Conservation (phyloP, 1,139 yeast species). For the Martiniozyma asiatica region DNA sequence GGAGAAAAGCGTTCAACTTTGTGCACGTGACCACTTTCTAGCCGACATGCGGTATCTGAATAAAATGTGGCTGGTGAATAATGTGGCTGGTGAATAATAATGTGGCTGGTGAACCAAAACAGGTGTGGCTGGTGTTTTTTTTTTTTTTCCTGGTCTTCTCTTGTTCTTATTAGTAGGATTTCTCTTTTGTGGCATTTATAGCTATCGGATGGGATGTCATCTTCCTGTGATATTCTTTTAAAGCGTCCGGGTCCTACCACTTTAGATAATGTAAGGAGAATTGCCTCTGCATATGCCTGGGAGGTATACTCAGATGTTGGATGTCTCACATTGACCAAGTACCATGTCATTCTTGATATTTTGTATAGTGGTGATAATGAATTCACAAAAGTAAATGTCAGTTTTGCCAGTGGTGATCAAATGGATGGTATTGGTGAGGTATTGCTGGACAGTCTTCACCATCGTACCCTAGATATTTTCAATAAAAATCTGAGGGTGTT, state of each 20-base stretch:
- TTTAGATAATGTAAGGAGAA: too few relatives aligned
- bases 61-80: too few relatives aligned
- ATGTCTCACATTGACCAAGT: constrained; percentile 14
- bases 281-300: too few relatives aligned
- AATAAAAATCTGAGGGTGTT: constrained; percentile 22
- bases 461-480: constrained; percentile 20
- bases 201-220: too few relatives aligned
- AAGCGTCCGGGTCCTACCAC: too few relatives aligned
- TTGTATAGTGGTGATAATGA: constrained; percentile 15
- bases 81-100: constrained; percentile 1
- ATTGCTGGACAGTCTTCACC: constrained; percentile 17
- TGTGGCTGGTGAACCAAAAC: constrained; percentile 3
- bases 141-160: too few relatives aligned
- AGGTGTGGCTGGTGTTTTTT: too few relatives aligned
- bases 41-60: too few relatives aligned
- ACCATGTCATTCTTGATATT: constrained; percentile 22
- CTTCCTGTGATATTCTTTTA: too few relatives aligned
- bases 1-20: not conserved
- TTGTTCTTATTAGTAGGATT: too few relatives aligned
- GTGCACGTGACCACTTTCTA: not conserved
- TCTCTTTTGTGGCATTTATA: too few relatives aligned
- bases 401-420: constrained; percentile 4
- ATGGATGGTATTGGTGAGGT: constrained; percentile 12
- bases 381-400: constrained; percentile 2
- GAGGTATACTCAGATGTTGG: constrained; percentile 1